phyloP scores from a whole-genome alignment of 2,329 filamentous ascomycete species.

The Alternaria sp. region DNA sequence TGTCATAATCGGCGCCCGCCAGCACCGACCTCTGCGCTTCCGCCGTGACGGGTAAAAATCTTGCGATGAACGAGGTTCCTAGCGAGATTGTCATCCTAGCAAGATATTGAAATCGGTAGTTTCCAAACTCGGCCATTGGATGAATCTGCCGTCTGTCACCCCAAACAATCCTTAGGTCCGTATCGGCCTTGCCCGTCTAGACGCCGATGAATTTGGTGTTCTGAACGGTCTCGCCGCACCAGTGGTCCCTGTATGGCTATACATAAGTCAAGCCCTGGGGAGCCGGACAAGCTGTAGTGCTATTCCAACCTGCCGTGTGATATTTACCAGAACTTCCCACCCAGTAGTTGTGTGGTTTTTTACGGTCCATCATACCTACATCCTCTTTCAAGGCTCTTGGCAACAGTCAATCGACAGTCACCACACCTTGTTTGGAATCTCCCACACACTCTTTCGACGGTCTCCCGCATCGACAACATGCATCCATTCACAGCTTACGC shows the following conservation, averaged over 20 bases:
- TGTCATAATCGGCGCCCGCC: slow-evolving; percentile 37
- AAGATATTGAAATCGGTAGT: slow-evolving; percentile 12
- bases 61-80: slow-evolving; percentile 16
- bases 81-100: slow-evolving; percentile 11
- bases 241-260: slow-evolving; percentile 15
- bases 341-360: slow-evolving; percentile 9
- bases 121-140: slow-evolving; percentile 19
- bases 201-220: slow-evolving; percentile 13
- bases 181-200: slow-evolving; percentile 15
- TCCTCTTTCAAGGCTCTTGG: slow-evolving; percentile 6
- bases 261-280: slow-evolving; percentile 30
- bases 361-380: slow-evolving; percentile 9
- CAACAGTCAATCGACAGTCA: slow-evolving; percentile 6
- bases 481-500: slow-evolving; percentile 53
- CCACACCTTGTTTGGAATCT: slow-evolving; percentile 3
- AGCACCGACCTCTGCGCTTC: slow-evolving; percentile 25
- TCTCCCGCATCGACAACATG: slow-evolving; percentile 38
- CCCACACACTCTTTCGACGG: background rate
- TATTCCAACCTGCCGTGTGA: slow-evolving; percentile 16
- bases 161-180: slow-evolving; percentile 11
- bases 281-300: slow-evolving; percentile 30
- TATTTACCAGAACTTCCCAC: slow-evolving; percentile 28
- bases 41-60: slow-evolving; percentile 19
- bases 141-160: slow-evolving; percentile 8
- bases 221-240: slow-evolving; percentile 15